Conservation (phyloP, 2,329 filamentous ascomycete species). For the Fonsecaea nubica region DNA sequence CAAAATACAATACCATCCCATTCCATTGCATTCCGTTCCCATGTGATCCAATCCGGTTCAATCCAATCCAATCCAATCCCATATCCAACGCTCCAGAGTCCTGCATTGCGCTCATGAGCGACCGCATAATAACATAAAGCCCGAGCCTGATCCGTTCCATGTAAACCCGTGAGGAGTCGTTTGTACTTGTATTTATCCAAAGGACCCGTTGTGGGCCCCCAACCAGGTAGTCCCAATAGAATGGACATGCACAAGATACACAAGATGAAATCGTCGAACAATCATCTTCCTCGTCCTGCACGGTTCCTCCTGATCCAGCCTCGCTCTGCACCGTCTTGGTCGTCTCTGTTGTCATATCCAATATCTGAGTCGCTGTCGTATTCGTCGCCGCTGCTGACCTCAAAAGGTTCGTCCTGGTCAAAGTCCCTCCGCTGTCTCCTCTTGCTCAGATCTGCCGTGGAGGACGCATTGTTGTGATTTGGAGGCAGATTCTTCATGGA, state of each 20-base stretch:
- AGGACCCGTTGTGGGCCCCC: not conserved
- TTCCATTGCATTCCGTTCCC: too few relatives aligned
- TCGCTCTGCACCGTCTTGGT: constrained; percentile 19
- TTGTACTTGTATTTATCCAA: not conserved
- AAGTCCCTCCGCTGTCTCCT: constrained; percentile 21
- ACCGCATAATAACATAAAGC: not conserved
- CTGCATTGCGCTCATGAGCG: not conserved
- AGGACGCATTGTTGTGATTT: constrained; percentile 2
- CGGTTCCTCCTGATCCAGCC: constrained; percentile 23
- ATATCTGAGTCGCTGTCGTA: constrained; percentile 26
- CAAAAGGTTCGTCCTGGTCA: constrained; percentile 14
- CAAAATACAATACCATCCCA: too few relatives aligned
- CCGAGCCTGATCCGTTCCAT: not conserved
- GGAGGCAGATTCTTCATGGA: constrained; percentile 30
- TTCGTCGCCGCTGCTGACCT: constrained; percentile 27
- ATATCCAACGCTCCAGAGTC: not conserved
- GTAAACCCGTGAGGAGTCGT: not conserved
- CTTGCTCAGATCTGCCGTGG: constrained; percentile 23
- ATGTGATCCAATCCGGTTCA: not conserved
- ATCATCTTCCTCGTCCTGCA: constrained; percentile 1
- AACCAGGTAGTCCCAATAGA: not conserved
- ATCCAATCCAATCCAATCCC: not conserved
- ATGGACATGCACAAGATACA: not conserved
- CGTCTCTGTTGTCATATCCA: constrained; percentile 19
- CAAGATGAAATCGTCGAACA: not conserved